These are phyloP conservation scores for Amoebophrya sp. DNA, from an alignment of 169 alveolate species.

Conservation along the genomic window DNA sequence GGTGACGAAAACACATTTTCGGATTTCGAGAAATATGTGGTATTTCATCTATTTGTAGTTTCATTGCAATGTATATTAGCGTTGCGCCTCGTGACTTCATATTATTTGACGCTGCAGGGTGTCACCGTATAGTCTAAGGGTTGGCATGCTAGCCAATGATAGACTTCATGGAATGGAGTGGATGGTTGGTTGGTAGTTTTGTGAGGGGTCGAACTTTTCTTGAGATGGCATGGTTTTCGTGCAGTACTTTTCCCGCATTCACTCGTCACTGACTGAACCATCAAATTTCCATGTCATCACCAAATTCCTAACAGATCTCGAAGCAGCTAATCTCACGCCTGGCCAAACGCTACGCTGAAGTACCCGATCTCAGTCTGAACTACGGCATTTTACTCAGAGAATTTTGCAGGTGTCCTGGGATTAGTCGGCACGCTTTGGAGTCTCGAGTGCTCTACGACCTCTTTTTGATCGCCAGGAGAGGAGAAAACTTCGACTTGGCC, in stretches of 20 bases:
- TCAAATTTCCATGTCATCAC: background rate
- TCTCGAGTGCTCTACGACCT: background rate
- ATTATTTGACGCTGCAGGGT: no score
- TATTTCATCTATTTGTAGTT: background rate
- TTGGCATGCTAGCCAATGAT: no score
- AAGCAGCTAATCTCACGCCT: background rate
- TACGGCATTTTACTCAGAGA: background rate
- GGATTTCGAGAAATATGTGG: background rate
- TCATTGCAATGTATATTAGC: background rate
- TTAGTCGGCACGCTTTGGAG: background rate
- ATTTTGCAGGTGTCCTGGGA: background rate
- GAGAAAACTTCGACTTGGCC: slow-evolving; percentile 8
- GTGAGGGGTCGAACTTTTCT: background rate
- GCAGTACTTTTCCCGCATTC: background rate
- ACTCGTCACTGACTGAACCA: background rate
- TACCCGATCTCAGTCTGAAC: background rate
- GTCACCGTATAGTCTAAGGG: no score
- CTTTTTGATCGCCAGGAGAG: background rate
- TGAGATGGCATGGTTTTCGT: background rate
- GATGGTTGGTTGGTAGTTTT: background rate
- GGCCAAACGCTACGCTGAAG: background rate
- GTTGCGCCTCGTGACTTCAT: no score
- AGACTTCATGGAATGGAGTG: background rate
- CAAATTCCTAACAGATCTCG: background rate
- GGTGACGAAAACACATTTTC: background rate